phyloP scores from a whole-genome alignment of 2,329 filamentous ascomycete genomes.

The Achaetomium macrosporum region DNA sequence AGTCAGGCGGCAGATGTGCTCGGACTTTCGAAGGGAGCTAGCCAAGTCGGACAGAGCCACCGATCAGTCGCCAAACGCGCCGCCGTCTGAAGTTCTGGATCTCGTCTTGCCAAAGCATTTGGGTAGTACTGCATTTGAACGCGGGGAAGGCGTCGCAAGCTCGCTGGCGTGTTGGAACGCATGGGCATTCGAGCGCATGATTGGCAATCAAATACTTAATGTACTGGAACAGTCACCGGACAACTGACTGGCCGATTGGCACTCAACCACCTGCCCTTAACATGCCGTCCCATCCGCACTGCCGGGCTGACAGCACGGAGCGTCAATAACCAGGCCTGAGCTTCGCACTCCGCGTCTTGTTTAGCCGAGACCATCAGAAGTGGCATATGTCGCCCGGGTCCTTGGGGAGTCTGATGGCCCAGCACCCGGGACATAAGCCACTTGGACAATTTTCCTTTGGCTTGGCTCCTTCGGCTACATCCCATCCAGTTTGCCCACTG shows the following conservation, averaged over 20 bases:
- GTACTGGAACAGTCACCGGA: neutral
- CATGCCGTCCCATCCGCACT: neutral
- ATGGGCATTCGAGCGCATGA: slow-evolving; percentile 13
- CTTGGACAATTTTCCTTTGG: slow-evolving; percentile 19
- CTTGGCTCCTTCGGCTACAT: slow-evolving; percentile 3
- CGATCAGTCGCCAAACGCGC: neutral
- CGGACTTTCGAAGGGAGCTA: neutral
- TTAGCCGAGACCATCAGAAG: too few relatives aligned
- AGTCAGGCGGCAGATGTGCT: slow-evolving; percentile 7
- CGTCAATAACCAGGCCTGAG: neutral
- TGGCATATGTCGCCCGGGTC: too few relatives aligned
- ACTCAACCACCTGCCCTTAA: neutral
- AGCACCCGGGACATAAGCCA: slow-evolving; percentile 5
- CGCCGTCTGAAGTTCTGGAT: neutral
- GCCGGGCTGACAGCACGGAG: neutral
- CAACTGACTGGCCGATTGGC: neutral
- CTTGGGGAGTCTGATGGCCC: too few relatives aligned
- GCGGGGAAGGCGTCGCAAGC: slow-evolving; percentile 15
- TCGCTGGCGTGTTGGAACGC: slow-evolving; percentile 8
- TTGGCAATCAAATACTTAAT: slow-evolving; percentile 16
- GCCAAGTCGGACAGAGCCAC: neutral
- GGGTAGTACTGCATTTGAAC: slow-evolving; percentile 20
- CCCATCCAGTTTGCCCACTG: slow-evolving; percentile 3
- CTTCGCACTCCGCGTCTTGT: slow-evolving; percentile 8
- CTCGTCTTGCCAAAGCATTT: neutral